A percentile compares a stretch with the other conserved stretches of the same genome.
phyloP scores from a whole-genome alignment of 2,329 filamentous ascomycete species.

The Fusarium nelsonii region DNA sequence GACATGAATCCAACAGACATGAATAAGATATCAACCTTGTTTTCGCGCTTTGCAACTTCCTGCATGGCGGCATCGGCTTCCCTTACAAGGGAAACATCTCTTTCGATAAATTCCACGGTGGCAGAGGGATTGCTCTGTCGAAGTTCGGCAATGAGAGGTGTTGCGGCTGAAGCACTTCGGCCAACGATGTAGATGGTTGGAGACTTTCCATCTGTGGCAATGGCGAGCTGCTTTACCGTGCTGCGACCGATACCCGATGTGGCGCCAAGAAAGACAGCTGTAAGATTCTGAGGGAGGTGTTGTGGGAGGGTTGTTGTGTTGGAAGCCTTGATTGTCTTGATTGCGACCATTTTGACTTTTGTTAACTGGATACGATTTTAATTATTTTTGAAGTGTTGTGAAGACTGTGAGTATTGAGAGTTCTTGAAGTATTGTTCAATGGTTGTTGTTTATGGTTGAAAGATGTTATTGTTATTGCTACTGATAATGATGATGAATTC shows the following conservation, averaged over 20 bases:
- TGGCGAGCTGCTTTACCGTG: conserved; percentile 26
- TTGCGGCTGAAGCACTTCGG: conserved; percentile 53
- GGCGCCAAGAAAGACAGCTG: conserved; percentile 34
- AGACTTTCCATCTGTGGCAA: conserved; percentile 10
- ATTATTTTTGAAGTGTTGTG: background rate
- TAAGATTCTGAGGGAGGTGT: conserved; percentile 14
- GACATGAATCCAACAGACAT: conserved; percentile 54
- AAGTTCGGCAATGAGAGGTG: conserved; percentile 57
- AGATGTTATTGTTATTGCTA: background rate
- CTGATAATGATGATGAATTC: background rate
- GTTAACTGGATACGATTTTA: background rate
- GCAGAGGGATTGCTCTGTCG: conserved; percentile 57
- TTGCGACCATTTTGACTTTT: conserved; percentile 23
- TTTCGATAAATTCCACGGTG: conserved; percentile 60
- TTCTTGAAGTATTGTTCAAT: background rate
- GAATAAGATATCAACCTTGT: conserved; percentile 60
- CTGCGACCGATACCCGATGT: conserved; percentile 38
- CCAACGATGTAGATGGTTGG: conserved; percentile 59
- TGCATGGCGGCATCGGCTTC: conserved; percentile 60
- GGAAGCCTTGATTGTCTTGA: conserved; percentile 23
- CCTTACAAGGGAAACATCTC: conserved; percentile 64
- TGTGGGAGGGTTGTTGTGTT: conserved; percentile 14
- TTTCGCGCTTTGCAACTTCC: conserved; percentile 57
- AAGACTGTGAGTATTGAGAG: no score
- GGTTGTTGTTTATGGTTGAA: background rate